Base-by-base conservation (phyloP, 1,139 yeast species). In the Zygoascus sp. region DNA sequence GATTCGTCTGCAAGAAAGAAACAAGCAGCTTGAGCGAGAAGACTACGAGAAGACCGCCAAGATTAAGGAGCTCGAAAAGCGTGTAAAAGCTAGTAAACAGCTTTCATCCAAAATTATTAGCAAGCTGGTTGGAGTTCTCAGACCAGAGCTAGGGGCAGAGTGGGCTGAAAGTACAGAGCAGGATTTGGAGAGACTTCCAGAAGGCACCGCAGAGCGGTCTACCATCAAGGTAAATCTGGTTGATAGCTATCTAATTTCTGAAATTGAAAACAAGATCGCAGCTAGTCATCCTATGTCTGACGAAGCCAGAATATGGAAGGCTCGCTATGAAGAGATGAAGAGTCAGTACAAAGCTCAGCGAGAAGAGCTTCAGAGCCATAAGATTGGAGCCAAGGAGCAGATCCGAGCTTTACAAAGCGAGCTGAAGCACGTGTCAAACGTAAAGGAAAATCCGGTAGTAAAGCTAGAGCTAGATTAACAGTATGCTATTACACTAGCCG, bases 251-350 rank as follows among this genome's bases (percentile, higher is more conserved):
- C 23, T 42, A 15, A 27, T 35, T 7, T 23, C 34, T 6, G 40
- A 28, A 15, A 25, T 42, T 11, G 36, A 42, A 15, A 17, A 35
- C 9, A 28, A 32, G 30, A 20, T 20, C 13, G 20, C 22, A 13
- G 19, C 11, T 5, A 17, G 23, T 20, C 19, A 25, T 2, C 32
- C 45, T 2, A 36, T 37, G 25, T 20, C 41, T 3, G 45, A 42
- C 27, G 45, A 42, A 28, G 45, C 45, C 3, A 34, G 45, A 17
- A 27, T 42, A 13, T 42, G 45, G 45, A 36, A 30, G 15, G 45
- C 45, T 5, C 40, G 32, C 6, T 42, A 34, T 15, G 45, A 42
- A 6, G 39, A 42, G 11, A 36, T 35, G 40, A 34, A 35, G 15
- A n/a, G 11, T 4, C 35, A 42, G 15, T 27, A 42, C 15, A 37